Evolutionary conservation across 2,329 filamentous ascomycete genomes (phyloP).

Genomic region (Colletotrichum sp.): DNA sequence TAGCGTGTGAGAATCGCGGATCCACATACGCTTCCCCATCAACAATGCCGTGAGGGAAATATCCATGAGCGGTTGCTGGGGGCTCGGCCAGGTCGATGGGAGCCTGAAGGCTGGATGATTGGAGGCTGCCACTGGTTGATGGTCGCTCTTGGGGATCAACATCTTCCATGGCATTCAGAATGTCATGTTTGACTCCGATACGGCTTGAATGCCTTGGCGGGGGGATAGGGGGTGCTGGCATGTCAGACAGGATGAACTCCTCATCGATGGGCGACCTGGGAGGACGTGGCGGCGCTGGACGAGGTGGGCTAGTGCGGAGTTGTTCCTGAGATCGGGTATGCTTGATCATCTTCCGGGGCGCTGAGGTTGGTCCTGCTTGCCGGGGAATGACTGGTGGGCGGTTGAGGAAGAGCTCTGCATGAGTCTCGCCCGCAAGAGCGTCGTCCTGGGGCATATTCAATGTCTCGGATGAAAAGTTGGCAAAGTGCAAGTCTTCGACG

Average conservation of each 20-base stretch:
- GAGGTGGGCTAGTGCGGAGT: conserved; percentile 51
- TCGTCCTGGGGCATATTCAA: conserved; percentile 27
- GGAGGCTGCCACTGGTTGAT: conserved; percentile 49
- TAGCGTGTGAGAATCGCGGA: conserved; percentile 40
- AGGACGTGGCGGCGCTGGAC: conserved; percentile 46
- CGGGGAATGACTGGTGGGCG: not conserved
- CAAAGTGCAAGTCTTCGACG: conserved; percentile 48
- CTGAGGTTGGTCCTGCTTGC: conserved; percentile 9
- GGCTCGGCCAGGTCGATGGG: conserved; percentile 27
- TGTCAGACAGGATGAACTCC: conserved; percentile 25
- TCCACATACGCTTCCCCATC: conserved; percentile 28
- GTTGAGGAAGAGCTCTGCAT: not conserved
- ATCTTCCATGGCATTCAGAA: conserved; percentile 41
- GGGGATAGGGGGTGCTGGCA: conserved; percentile 45
- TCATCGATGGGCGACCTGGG: conserved; percentile 48
- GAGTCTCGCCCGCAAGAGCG: not conserved
- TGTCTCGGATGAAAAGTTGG: conserved; percentile 53
- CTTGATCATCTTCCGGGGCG: conserved; percentile 43
- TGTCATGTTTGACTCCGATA: conserved; percentile 49
- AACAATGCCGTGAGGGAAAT: not conserved
- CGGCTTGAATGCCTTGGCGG: conserved; percentile 64
- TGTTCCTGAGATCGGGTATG: conserved; percentile 56
- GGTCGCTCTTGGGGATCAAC: conserved; percentile 41
- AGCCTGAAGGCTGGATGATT: conserved; percentile 45
- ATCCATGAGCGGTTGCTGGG: conserved; percentile 15